Conservation (phyloP, 139 green algal genomes). For the Chlorella vulgaris region DNA sequence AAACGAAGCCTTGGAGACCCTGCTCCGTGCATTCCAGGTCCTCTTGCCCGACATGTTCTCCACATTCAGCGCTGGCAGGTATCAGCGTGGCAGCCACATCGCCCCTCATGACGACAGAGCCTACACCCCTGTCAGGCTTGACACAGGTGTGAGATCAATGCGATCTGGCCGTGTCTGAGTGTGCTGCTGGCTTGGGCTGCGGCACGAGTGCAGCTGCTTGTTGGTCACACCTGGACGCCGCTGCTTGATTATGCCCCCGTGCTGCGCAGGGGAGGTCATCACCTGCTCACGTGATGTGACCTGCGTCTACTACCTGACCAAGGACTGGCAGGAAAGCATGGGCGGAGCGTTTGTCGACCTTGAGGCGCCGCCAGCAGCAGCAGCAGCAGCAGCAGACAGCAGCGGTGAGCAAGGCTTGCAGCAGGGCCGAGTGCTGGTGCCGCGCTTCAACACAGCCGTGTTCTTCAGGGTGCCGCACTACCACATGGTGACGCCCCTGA, state of each 20-base stretch:
- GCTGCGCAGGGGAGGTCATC: constrained; percentile 28
- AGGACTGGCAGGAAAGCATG: constrained; percentile 37
- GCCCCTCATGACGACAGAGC: constrained; percentile 47
- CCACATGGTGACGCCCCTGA: constrained; percentile 29
- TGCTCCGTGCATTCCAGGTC: constrained; percentile 52
- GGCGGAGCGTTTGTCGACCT: constrained; percentile 29
- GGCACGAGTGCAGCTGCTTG: too few species aligned
- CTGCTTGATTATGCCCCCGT: background rate
- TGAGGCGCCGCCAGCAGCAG: background rate
- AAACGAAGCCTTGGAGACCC: constrained; percentile 2
- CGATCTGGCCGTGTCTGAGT: background rate
- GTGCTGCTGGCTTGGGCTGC: too few species aligned
- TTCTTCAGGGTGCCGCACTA: constrained; percentile 43
- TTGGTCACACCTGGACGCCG: background rate
- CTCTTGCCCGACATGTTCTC: constrained; percentile 49
- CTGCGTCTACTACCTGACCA: constrained; percentile 49
- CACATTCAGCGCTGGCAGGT: constrained; percentile 53
- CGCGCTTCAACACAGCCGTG: constrained; percentile 42
- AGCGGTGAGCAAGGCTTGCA: background rate
- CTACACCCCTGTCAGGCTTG: constrained; percentile 44
- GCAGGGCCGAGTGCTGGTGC: constrained; percentile 24
- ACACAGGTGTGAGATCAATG: constrained; percentile 16
- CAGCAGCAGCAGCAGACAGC: background rate
- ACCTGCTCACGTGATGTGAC: constrained; percentile 41
- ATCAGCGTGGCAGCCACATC: constrained; percentile 40